phyloP scores from a whole-genome alignment of 257 asterid genomes.

The Petrea volubilis region DNA sequence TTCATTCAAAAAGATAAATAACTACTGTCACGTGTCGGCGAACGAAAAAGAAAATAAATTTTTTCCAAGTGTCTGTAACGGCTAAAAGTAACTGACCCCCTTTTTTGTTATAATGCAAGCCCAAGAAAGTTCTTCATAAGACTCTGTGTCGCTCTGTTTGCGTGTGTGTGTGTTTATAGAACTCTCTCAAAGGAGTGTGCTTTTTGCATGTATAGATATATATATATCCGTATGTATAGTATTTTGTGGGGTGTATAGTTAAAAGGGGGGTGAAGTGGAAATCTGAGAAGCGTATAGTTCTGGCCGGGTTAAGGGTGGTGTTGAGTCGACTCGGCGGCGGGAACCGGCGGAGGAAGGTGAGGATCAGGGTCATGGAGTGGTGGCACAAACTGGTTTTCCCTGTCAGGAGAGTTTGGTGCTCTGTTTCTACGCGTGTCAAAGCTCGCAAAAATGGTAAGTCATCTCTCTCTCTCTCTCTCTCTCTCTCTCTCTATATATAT shows the following conservation, averaged over 20 bases:
- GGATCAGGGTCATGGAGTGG: slow-evolving; percentile 63
- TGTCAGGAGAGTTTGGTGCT: slow-evolving; percentile 65
- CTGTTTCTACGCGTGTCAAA: slow-evolving; percentile 65
- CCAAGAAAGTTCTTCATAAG: neutral
- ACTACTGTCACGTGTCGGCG: slow-evolving; percentile 54
- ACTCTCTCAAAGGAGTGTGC: slow-evolving; percentile 1
- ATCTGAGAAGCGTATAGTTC: slow-evolving; percentile 30
- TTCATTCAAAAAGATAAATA: neutral
- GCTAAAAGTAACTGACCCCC: slow-evolving; percentile 9
- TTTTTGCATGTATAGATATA: neutral
- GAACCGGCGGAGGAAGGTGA: slow-evolving; percentile 54
- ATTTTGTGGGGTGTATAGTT: neutral
- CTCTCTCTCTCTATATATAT: no score
- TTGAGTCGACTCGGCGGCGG: slow-evolving; percentile 60
- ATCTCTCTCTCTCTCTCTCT: neutral
- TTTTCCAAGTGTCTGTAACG: slow-evolving; percentile 16
- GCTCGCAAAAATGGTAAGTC: slow-evolving; percentile 66
- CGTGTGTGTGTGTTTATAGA: neutral
- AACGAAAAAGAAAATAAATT: neutral
- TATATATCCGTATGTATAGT: no score
- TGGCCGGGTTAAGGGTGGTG: slow-evolving; percentile 69
- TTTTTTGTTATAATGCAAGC: slow-evolving; percentile 11
- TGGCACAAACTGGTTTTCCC: slow-evolving; percentile 82
- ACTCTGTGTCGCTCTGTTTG: no score
- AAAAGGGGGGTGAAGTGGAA: no score